Evolutionary conservation across 2,329 filamentous ascomycete genomes (phyloP).

Genomic region (Xylaria hypoxylon): DNA sequence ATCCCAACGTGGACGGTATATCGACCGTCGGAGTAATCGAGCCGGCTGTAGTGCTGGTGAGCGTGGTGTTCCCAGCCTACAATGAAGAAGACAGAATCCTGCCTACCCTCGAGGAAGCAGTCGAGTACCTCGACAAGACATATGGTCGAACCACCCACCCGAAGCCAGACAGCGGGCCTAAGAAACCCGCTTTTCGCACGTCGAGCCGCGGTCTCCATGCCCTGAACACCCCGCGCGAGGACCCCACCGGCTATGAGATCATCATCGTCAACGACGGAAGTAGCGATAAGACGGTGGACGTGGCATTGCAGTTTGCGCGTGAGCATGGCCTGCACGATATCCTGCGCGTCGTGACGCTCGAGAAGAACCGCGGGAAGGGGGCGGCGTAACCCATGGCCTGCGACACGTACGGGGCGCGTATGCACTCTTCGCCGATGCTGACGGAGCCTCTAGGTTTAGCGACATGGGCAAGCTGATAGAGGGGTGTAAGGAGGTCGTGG

Average conservation of each 20-base stretch:
- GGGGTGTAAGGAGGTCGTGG: conserved; percentile 80
- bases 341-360: conserved; percentile 81
- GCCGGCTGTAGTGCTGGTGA: conserved; percentile 84
- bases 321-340: conserved; percentile 80
- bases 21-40: conserved; percentile 72
- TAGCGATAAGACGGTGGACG: conserved; percentile 81
- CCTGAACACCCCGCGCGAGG: conserved; percentile 53
- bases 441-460: conserved; percentile 87
- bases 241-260: conserved; percentile 83
- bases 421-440: conserved; percentile 93
- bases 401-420: conserved; percentile 90
- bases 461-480: conserved; percentile 86
- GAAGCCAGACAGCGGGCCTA: conserved; percentile 44
- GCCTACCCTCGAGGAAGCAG: conserved; percentile 89
- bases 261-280: conserved; percentile 92
- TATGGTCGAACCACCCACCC: conserved; percentile 68
- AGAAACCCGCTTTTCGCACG: conserved; percentile 49
- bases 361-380: conserved; percentile 93
- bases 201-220: conserved; percentile 52
- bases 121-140: conserved; percentile 82
- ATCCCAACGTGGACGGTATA: conserved; percentile 54
- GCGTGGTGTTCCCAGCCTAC: conserved; percentile 92
- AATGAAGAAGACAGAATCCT: conserved; percentile 89
- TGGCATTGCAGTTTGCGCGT: conserved; percentile 82
- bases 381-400: conserved; percentile 94